phyloP scores from a whole-genome alignment of 371 early-diverging fungal species.

The Haplosporangium sp. region DNA sequence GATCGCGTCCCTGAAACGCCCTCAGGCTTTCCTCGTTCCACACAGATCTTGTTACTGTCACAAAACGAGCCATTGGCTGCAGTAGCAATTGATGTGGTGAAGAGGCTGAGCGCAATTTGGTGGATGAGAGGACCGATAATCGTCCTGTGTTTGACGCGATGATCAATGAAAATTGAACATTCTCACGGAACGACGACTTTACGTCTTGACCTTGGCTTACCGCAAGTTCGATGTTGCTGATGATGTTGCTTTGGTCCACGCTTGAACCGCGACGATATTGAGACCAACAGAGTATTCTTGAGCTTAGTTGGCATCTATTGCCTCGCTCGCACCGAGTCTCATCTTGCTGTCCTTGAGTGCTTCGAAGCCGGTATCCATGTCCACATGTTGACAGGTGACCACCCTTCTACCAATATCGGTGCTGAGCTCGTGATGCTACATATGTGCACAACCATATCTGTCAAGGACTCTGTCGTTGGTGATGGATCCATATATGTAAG shows the following conservation, averaged over 20 bases:
- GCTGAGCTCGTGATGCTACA: constrained; percentile 28
- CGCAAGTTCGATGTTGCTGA: constrained; percentile 59
- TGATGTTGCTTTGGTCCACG: constrained; percentile 61
- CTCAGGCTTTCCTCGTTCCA: no score
- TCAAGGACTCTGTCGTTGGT: constrained; percentile 28
- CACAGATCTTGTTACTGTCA: no score
- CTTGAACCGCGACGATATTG: constrained; percentile 71
- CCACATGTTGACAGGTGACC: constrained; percentile 97
- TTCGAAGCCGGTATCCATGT: constrained; percentile 92
- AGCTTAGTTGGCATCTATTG: constrained; percentile 95
- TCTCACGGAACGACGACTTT: constrained; percentile 51
- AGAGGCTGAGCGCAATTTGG: constrained; percentile 52
- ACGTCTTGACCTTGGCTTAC: constrained; percentile 75
- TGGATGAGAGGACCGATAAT: constrained; percentile 18
- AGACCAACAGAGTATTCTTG: constrained; percentile 83
- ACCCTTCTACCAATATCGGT: constrained; percentile 77
- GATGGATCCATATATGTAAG: no score
- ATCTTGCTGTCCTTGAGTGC: constrained; percentile 85
- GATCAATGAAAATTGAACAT: constrained; percentile 44
- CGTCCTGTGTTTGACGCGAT: constrained; percentile 57
- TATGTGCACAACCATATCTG: constrained; percentile 29
- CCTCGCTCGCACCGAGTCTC: constrained; percentile 85
- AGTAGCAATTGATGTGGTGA: constrained; percentile 68
- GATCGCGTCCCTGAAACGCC: no score
- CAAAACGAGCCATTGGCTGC: constrained; percentile 75